Evolutionary conservation across 129 eudicot species (phyloP).

Genomic region (Helichrysum umbraculigerum): DNA sequence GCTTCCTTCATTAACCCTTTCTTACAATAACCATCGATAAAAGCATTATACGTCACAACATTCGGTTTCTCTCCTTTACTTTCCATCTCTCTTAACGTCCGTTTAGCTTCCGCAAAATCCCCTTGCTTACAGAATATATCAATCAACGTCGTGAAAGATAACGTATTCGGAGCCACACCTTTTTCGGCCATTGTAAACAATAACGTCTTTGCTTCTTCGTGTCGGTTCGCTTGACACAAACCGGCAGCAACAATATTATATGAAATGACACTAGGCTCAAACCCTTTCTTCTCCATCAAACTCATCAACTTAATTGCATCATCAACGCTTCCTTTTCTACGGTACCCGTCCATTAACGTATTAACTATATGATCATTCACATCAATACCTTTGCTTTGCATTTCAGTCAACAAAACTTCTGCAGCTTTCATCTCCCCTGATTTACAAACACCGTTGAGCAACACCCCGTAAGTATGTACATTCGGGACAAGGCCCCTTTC

Average conservation of each 20-base stretch:
- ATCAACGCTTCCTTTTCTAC: slow-evolving; percentile 60
- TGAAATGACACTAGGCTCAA: slow-evolving; percentile 45
- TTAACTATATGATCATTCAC: slow-evolving; percentile 54
- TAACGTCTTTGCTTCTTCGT: slow-evolving; percentile 65
- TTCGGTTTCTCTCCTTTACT: too few species aligned
- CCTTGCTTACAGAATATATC: too few species aligned
- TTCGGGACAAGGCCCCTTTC: slow-evolving; percentile 63
- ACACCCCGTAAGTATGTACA: slow-evolving; percentile 62
- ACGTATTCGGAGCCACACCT: slow-evolving; percentile 43
- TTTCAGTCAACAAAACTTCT: slow-evolving; percentile 40
- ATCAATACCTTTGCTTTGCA: too few species aligned
- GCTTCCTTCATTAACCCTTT: too few species aligned
- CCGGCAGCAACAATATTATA: slow-evolving; percentile 40
- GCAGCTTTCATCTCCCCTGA: slow-evolving; percentile 77
- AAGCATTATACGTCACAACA: too few species aligned
- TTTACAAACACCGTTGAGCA: slow-evolving; percentile 70
- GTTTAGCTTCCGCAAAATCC: too few species aligned
- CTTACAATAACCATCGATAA: too few species aligned
- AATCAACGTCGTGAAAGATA: too few species aligned
- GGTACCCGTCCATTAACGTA: slow-evolving; percentile 77
- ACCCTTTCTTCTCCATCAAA: slow-evolving; percentile 72
- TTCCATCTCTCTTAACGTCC: too few species aligned
- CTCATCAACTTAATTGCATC: slow-evolving; percentile 57
- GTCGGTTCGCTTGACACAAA: slow-evolving; percentile 49
- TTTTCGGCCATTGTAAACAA: slow-evolving; percentile 64